Evolutionary conservation across 768 basidiomycete genomes (phyloP).

Genomic region (Naganishia vishniacii): DNA sequence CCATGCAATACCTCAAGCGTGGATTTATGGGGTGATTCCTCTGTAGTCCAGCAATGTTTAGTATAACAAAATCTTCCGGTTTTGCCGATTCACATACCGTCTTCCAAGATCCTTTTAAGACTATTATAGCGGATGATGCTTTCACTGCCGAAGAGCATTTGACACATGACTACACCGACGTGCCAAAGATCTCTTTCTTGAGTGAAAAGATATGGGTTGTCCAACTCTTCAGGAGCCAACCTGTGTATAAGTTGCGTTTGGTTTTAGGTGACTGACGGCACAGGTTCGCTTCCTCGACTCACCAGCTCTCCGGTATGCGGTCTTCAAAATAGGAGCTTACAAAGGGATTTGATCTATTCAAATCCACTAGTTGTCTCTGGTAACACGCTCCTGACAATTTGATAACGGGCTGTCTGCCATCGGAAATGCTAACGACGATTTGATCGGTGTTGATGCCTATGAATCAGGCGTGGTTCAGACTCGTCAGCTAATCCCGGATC

Average conservation of each 20-base stretch:
- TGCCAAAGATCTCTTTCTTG: conserved; percentile 74
- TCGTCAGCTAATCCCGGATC: too few species aligned
- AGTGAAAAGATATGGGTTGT: conserved; percentile 72
- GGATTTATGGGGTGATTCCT: conserved; percentile 29
- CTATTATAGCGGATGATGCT: conserved; percentile 53
- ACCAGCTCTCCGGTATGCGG: conserved; percentile 54
- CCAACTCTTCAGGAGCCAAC: conserved; percentile 71
- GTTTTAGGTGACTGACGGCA: background rate
- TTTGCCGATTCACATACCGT: conserved; percentile 32
- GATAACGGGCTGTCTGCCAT: conserved; percentile 56
- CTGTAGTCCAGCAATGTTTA: conserved; percentile 9
- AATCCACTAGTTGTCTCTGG: conserved; percentile 65
- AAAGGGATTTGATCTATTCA: conserved; percentile 80
- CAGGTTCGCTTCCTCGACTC: conserved; percentile 32
- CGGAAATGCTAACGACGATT: conserved; percentile 37
- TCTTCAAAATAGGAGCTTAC: conserved; percentile 38
- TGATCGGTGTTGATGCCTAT: conserved; percentile 37
- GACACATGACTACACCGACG: conserved; percentile 69
- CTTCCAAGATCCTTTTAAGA: conserved; percentile 40
- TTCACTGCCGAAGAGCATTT: conserved; percentile 77
- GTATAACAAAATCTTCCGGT: conserved; percentile 27
- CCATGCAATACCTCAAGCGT: conserved; percentile 36
- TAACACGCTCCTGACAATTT: conserved; percentile 72
- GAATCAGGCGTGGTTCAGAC: too few species aligned
- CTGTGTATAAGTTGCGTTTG: conserved; percentile 50